These are phyloP conservation scores for Alternaria ethzedia DNA, from an alignment of 2,329 filamentous ascomycete species.

Conservation along the genomic window DNA sequence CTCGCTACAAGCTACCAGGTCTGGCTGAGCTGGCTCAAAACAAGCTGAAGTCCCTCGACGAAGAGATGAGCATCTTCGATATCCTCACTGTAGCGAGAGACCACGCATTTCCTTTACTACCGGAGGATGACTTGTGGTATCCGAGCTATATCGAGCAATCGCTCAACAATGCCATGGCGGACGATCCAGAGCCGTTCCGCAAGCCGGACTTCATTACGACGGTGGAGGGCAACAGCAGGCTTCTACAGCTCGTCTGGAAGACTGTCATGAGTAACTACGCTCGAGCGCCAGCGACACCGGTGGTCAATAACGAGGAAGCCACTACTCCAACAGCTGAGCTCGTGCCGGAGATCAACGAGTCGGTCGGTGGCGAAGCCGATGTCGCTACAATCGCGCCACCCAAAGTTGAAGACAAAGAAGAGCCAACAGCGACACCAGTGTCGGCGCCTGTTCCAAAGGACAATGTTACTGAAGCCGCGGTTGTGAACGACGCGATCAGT, in stretches of 20 bases:
- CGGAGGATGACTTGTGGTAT: conserved; percentile 35
- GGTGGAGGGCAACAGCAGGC: conserved; percentile 32
- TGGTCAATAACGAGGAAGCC: not conserved
- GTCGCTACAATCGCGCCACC: not conserved
- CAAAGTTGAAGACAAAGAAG: not conserved
- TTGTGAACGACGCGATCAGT: not conserved
- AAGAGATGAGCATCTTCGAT: conserved; percentile 30
- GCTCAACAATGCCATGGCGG: conserved; percentile 23
- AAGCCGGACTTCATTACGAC: conserved; percentile 31
- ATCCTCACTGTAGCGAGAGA: conserved; percentile 29
- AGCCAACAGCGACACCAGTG: not conserved
- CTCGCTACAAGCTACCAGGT: conserved; percentile 31
- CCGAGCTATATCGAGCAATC: conserved; percentile 28
- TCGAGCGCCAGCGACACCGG: not conserved
- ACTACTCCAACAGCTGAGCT: conserved; percentile 4
- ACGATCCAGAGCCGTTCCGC: conserved; percentile 31
- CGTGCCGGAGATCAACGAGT: not conserved
- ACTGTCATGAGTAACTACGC: conserved; percentile 34
- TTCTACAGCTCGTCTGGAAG: conserved; percentile 37
- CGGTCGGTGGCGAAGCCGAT: not conserved
- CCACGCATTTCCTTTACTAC: conserved; percentile 27
- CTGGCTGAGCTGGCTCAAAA: conserved; percentile 33
- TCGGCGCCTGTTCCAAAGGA: not conserved
- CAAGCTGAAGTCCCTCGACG: conserved; percentile 22
- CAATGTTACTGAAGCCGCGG: too few relatives aligned